These are phyloP conservation scores for Pythium sukuiense DNA, from an alignment of 352 stramenopile species.

Conservation along the genomic window DNA sequence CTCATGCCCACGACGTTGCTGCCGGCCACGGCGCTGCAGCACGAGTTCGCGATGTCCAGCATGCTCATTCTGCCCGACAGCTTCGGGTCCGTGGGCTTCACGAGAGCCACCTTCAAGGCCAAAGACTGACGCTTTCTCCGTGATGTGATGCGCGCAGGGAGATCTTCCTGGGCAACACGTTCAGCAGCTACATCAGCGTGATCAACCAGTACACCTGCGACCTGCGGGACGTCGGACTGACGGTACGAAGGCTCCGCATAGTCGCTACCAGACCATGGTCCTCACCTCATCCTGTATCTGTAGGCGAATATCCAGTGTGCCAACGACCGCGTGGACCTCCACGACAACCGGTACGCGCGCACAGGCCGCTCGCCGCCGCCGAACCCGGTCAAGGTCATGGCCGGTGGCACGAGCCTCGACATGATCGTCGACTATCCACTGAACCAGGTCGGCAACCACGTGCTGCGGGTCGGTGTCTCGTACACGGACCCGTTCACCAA, in stretches of 20 bases:
- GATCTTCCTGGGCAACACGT: slow-evolving; percentile 92
- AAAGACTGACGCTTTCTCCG: not conserved
- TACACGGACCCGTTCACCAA: slow-evolving; percentile 75
- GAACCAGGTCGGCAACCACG: slow-evolving; percentile 87
- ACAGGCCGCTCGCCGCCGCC: slow-evolving; percentile 63
- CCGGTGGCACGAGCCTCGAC: slow-evolving; percentile 76
- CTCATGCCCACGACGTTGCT: slow-evolving; percentile 64
- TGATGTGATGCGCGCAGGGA: slow-evolving; percentile 45
- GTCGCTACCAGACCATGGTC: too few species aligned
- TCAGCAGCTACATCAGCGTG: slow-evolving; percentile 92
- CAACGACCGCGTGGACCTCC: slow-evolving; percentile 77
- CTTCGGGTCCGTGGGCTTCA: slow-evolving; percentile 60
- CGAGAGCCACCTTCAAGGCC: not conserved
- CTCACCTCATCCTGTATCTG: not conserved
- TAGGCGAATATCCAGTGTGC: slow-evolving; percentile 87
- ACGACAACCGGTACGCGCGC: slow-evolving; percentile 71
- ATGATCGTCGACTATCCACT: slow-evolving; percentile 92
- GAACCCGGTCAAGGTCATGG: slow-evolving; percentile 77
- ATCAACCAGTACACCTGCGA: slow-evolving; percentile 89
- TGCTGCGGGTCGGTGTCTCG: slow-evolving; percentile 76
- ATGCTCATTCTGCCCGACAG: slow-evolving; percentile 90
- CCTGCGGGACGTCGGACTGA: slow-evolving; percentile 72
- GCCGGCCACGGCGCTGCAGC: slow-evolving; percentile 44
- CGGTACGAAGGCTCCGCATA: slow-evolving; percentile 23
- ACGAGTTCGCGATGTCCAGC: slow-evolving; percentile 87